A percentile compares a stretch with the other conserved stretches of the same genome.
Conservation (phyloP, 306 rosid species). For the Gynostemma pentaphyllum region DNA sequence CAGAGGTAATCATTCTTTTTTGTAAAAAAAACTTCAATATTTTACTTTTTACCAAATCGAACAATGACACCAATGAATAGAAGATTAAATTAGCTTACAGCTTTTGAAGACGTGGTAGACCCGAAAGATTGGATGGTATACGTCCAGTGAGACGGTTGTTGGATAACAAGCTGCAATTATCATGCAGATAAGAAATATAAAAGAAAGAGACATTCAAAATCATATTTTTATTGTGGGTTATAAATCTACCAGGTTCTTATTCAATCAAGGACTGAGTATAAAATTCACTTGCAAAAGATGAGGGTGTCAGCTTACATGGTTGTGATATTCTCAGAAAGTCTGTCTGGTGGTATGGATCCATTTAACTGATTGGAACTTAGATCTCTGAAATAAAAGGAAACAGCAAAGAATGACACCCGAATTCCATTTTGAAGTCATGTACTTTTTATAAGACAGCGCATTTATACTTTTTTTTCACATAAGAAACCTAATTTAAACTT, state of each 20-base stretch:
- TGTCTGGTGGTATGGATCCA: conserved; percentile 49
- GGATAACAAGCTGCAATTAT: conserved; percentile 48
- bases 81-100: conserved; percentile 36
- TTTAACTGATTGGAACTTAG: conserved; percentile 66
- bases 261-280: neutral
- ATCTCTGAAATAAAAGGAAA: conserved; percentile 46
- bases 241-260: neutral
- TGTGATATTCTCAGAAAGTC: conserved; percentile 51
- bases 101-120: conserved; percentile 51
- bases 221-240: neutral
- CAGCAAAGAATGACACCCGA: conserved; percentile 7
- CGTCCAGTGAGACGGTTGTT: conserved; percentile 59
- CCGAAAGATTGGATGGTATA: conserved; percentile 51
- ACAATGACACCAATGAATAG: neutral
- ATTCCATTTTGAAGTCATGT: neutral
- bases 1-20: too few relatives aligned
- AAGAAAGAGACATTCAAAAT: neutral
- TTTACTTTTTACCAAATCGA: neutral
- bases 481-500: conserved; percentile 27
- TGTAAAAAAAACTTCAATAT: too few relatives aligned
- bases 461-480: neutral
- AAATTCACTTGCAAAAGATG: neutral
- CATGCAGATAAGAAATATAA: neutral
- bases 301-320: conserved; percentile 66
- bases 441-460: neutral